These are phyloP conservation scores for Paraleonurus japonicus DNA, from an alignment of 257 asterid species.

Conservation along the genomic window DNA sequence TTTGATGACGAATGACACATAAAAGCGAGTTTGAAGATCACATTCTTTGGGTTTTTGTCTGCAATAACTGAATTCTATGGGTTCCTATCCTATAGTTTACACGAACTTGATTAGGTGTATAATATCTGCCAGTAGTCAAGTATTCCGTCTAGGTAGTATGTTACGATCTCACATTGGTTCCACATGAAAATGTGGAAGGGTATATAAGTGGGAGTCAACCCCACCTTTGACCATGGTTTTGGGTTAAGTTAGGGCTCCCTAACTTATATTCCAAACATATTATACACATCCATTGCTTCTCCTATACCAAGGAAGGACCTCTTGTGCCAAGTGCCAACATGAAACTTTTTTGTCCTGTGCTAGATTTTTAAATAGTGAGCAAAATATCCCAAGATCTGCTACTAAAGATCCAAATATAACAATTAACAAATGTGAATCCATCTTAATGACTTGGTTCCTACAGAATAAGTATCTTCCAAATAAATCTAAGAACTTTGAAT, in stretches of 20 bases:
- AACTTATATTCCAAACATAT: too few relatives aligned
- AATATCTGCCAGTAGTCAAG: background rate
- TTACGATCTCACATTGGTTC: too few relatives aligned
- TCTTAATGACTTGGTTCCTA: background rate
- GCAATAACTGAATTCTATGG: background rate
- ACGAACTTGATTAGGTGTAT: background rate
- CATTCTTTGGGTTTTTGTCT: background rate
- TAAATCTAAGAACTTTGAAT: background rate
- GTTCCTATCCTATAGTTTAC: background rate
- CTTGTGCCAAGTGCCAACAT: background rate
- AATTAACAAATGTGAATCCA: background rate
- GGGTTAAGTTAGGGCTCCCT: too few relatives aligned
- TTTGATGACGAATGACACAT: background rate
- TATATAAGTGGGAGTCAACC: too few relatives aligned
- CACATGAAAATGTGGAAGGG: too few relatives aligned
- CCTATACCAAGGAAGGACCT: background rate
- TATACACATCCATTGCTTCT: conserved; percentile 3
- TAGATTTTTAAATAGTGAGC: background rate
- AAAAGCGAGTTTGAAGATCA: background rate
- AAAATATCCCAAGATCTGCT: background rate
- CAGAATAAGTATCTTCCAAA: background rate
- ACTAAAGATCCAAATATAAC: background rate
- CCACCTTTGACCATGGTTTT: too few relatives aligned
- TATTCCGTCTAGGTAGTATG: background rate
- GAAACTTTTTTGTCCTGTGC: background rate